Evolutionary conservation across 176 grass and related monocot species (phyloP), one percentile per base, ranked within the genome.

Genomic region (Aegilops bicornis): DNA sequence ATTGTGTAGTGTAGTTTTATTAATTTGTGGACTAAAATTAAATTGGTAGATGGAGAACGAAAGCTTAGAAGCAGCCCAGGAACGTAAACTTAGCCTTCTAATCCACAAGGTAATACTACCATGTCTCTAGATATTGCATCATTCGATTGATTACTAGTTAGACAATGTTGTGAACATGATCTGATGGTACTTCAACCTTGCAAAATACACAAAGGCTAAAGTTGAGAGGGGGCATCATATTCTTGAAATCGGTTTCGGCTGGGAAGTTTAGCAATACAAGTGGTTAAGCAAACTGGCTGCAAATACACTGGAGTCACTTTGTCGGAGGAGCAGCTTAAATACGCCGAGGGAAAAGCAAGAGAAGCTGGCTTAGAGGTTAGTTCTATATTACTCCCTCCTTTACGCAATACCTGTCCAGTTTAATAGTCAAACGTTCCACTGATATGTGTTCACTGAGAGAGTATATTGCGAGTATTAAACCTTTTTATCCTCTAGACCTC

Each of bases 251-350:
- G 72, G 72, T 30, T 10, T 24, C 14, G 42, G 72, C 42, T 75
- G 72, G 72, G 72, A 43, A 75, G 72, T 75, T 75, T 75, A 50
- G 72, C 72, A 19, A 75, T 75, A 75, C 42, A 75, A 75, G 14
- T 50, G 7, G 72, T 75, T 29, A 75, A 50, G 42, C 24, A 75
- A 75, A 75, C 72, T 30, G 42, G 72, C 24, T 75, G 72, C 72
- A 75, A 50, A 75, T 75, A 75, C 42, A 75, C 72, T 3, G 72
- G 72, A 29, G 14, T 75, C 42, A 75, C 72, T 75, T 75, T 75
- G 72, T 75, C 72, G 4, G 72, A 48, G 72, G 72, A 75, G 72
- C 72, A 75, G 72, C 72, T 50, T 48, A 75, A 40, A 42, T 72
- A 72, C 10, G 20, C 69, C 0, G 20, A 72, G 69, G 12, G 37